These are phyloP conservation scores for Carex sylvatica DNA, from an alignment of 202 grass and related monocot genomes.

Conservation along the genomic window DNA sequence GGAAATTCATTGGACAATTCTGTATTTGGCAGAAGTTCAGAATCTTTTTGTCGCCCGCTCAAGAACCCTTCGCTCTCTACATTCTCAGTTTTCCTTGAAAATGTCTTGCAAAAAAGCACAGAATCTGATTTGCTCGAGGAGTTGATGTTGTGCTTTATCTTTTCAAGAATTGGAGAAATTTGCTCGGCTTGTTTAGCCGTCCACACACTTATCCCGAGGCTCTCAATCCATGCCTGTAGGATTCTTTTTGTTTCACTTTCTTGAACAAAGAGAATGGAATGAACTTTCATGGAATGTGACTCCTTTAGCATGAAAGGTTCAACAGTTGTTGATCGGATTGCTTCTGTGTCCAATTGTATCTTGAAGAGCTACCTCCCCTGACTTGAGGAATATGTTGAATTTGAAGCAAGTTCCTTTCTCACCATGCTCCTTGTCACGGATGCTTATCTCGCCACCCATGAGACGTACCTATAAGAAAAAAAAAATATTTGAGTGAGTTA, in stretches of 20 bases:
- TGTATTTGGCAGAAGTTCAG: slow-evolving; percentile 17
- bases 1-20: slow-evolving; percentile 13
- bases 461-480: slow-evolving; percentile 53
- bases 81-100: neutral
- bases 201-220: slow-evolving; percentile 56
- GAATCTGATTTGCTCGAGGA: slow-evolving; percentile 24
- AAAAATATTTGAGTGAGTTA: neutral
- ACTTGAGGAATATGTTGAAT: slow-evolving; percentile 71
- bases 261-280: slow-evolving; percentile 55
- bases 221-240: slow-evolving; percentile 65
- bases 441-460: slow-evolving; percentile 86
- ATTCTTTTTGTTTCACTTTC: slow-evolving; percentile 57
- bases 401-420: slow-evolving; percentile 67
- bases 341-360: neutral
- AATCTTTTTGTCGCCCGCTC: slow-evolving; percentile 33
- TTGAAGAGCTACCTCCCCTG: slow-evolving; percentile 2
- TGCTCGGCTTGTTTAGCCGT: slow-evolving; percentile 26
- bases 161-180: slow-evolving; percentile 35
- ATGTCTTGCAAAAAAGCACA: slow-evolving; percentile 6
- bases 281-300: slow-evolving; percentile 16
- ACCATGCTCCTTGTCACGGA: slow-evolving; percentile 52
- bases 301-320: neutral
- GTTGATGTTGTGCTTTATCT: slow-evolving; percentile 11
- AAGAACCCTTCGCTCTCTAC: slow-evolving; percentile 23
- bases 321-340: neutral